phyloP scores from a whole-genome alignment of 345 rosid genomes.

The Populus davidiana region DNA sequence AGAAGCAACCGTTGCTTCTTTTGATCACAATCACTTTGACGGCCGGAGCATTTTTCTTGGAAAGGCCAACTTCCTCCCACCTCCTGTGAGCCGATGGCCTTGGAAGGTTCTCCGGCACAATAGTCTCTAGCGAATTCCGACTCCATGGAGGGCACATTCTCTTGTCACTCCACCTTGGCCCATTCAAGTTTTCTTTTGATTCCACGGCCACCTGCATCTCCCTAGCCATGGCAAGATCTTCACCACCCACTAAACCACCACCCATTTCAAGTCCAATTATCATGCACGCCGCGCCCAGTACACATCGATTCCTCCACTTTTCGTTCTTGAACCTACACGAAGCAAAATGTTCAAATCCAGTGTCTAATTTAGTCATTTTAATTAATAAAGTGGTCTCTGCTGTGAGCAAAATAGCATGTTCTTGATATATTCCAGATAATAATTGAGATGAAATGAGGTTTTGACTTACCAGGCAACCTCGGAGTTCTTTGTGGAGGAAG shows the following conservation, averaged over 20 bases:
- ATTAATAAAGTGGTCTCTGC: no score
- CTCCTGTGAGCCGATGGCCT: conserved; percentile 31
- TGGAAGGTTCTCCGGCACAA: conserved; percentile 43
- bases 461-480: conserved; percentile 18
- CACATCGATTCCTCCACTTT: conserved; percentile 30
- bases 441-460: no score
- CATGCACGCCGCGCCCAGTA: conserved; percentile 29
- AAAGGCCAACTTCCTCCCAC: conserved; percentile 10
- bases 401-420: no score
- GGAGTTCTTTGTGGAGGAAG: conserved; percentile 3
- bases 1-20: conserved; percentile 18
- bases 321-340: conserved; percentile 16
- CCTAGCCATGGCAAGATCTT: background rate
- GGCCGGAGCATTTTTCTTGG: conserved; percentile 9
- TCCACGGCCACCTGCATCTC: background rate
- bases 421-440: background rate
- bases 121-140: conserved; percentile 34
- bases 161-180: conserved; percentile 34
- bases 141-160: conserved; percentile 39
- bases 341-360: background rate
- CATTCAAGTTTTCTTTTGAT: background rate
- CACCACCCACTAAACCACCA: background rate
- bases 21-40: background rate
- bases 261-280: conserved; percentile 27
- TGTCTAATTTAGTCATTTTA: no score